phyloP scores from a whole-genome alignment of 2,329 filamentous ascomycete species.

The Coleophoma cylindrospora region DNA sequence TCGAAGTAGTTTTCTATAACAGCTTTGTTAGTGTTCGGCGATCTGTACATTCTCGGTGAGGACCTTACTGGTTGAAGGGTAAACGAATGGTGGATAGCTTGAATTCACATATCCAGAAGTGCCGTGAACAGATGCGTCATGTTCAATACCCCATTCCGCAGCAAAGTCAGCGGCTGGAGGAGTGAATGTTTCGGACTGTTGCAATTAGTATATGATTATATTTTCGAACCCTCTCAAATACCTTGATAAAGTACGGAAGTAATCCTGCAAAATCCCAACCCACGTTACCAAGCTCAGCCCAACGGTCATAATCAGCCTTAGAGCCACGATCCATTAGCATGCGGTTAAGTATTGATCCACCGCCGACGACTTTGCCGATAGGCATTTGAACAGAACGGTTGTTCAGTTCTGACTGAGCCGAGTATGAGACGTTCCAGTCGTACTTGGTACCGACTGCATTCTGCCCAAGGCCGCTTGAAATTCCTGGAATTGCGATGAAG shows the following conservation, averaged over 20 bases:
- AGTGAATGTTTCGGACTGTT: constrained; percentile 28
- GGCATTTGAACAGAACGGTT: neutral
- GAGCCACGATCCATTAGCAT: constrained; percentile 31
- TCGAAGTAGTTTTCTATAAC: neutral
- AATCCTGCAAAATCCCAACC: constrained; percentile 36
- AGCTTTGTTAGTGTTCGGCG: neutral
- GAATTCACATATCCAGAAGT: constrained; percentile 30
- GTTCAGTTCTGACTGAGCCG: neutral
- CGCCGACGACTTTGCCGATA: constrained; percentile 20
- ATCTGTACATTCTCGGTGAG: neutral
- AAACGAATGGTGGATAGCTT: constrained; percentile 32
- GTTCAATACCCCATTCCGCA: constrained; percentile 27
- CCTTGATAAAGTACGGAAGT: constrained; percentile 18
- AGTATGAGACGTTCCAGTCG: neutral
- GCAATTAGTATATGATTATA: neutral
- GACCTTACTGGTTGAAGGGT: constrained; percentile 25
- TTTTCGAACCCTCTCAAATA: neutral
- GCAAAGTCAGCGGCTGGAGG: constrained; percentile 24
- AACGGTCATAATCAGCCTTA: constrained; percentile 34
- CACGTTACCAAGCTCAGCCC: constrained; percentile 36
- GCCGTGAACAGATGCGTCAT: constrained; percentile 28
- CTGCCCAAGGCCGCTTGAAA: neutral
- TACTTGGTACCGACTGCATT: neutral
- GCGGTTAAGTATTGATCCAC: constrained; percentile 34
- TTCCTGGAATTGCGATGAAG: neutral